Percentiles rank a stretch among this genome's conserved stretches.
These are phyloP conservation scores for Plasmodium gonderi DNA, from an alignment of 169 alveolate species.

Conservation along the genomic window DNA sequence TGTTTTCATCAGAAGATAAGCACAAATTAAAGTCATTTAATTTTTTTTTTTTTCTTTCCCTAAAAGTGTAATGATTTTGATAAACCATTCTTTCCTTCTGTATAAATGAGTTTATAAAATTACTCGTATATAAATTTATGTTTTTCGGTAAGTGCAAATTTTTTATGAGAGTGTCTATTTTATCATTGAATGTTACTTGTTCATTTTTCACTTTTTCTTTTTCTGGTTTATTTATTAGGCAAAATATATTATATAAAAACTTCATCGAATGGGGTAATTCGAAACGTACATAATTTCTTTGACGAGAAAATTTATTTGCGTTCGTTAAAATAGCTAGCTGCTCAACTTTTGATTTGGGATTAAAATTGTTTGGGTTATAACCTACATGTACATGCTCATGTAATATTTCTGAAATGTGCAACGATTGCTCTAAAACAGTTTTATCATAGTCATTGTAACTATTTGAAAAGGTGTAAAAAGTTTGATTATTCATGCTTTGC, in stretches of 20 bases:
- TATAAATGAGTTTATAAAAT: constrained; percentile 41
- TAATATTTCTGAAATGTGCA: constrained; percentile 47
- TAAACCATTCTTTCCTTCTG: neutral
- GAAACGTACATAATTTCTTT: constrained; percentile 1
- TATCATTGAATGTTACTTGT: neutral
- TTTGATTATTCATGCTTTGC: neutral
- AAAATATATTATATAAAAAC: constrained; percentile 52
- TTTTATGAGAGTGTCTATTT: constrained; percentile 23
- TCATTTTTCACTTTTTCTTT: neutral
- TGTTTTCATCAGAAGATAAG: constrained; percentile 50
- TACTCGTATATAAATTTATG: constrained; percentile 27
- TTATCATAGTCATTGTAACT: neutral
- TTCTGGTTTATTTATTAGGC: constrained; percentile 18
- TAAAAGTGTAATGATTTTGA: constrained; percentile 25
- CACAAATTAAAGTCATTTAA: constrained; percentile 22
- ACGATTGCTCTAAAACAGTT: neutral
- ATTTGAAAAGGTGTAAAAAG: neutral
- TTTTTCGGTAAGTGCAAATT: constrained; percentile 20
- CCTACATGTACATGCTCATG: constrained; percentile 74
- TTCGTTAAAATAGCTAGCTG: constrained; percentile 41
- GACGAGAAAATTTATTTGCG: neutral
- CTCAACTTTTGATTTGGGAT: constrained; percentile 9
- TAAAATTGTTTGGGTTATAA: constrained; percentile 40
- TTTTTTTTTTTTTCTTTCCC: constrained; percentile 65
- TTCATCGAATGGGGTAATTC: constrained; percentile 40